Percentiles rank a stretch among this genome's conserved stretches.
Evolutionary conservation across 768 basidiomycete species (phyloP).

Genomic region (Podaxis sp.): DNA sequence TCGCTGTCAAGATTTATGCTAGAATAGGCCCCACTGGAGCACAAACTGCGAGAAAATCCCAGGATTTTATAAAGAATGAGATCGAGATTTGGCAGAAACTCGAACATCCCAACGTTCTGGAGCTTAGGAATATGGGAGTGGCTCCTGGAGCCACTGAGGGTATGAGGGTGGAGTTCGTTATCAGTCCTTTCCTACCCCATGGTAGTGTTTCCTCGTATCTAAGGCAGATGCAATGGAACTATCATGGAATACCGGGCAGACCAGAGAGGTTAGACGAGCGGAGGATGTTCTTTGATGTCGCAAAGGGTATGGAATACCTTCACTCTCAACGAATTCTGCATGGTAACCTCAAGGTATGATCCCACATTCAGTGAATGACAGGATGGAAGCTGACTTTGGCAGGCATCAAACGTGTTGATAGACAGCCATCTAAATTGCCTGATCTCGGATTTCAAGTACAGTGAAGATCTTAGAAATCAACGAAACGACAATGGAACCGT

Average conservation of each 20-base stretch:
- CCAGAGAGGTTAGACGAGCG: constrained; percentile 33
- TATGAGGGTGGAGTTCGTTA: constrained; percentile 53
- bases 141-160: constrained; percentile 55
- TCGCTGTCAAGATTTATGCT: constrained; percentile 2
- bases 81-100: constrained; percentile 62
- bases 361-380: background rate
- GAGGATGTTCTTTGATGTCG: constrained; percentile 61
- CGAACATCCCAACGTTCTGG: constrained; percentile 58
- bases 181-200: background rate
- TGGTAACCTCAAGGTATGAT: constrained; percentile 47
- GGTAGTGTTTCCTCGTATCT: constrained; percentile 1
- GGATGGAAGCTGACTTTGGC: background rate
- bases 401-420: constrained; percentile 64
- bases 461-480: constrained; percentile 17
- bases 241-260: constrained; percentile 34
- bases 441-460: constrained; percentile 74
- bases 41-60: background rate
- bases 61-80: constrained; percentile 29
- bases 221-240: constrained; percentile 27
- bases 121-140: constrained; percentile 63
- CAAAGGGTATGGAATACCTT: constrained; percentile 71
- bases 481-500: constrained; percentile 59
- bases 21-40: background rate
- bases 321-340: constrained; percentile 61
- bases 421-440: constrained; percentile 57